These are phyloP conservation scores for Trichoderma brevicompactum DNA, from an alignment of 2,329 filamentous ascomycete genomes.

Conservation along the genomic window DNA sequence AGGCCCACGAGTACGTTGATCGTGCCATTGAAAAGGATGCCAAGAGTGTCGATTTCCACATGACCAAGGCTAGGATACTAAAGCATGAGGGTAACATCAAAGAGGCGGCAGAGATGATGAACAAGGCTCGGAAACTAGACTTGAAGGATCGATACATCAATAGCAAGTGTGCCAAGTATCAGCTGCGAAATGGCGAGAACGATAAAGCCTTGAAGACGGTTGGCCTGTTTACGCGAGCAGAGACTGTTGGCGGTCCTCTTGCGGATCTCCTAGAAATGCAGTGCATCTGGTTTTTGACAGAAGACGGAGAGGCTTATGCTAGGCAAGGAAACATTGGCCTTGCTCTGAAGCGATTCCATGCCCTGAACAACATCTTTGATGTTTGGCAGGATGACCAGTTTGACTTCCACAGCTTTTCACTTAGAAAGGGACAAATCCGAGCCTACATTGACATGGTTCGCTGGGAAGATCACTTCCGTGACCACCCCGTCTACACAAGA, in stretches of 20 bases:
- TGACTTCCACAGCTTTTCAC: conserved; percentile 96
- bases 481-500: conserved; percentile 90
- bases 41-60: conserved; percentile 85
- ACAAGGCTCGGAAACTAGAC: conserved; percentile 82
- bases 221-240: conserved; percentile 91
- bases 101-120: conserved; percentile 86
- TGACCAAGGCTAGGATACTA: conserved; percentile 93
- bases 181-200: conserved; percentile 88
- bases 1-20: conserved; percentile 81
- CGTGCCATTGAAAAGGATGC: conserved; percentile 79
- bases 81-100: conserved; percentile 83
- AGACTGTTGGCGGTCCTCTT: conserved; percentile 83
- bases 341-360: conserved; percentile 89
- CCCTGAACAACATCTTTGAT: conserved; percentile 91
- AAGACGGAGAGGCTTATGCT: conserved; percentile 88
- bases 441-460: conserved; percentile 95
- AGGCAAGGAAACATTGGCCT: conserved; percentile 81
- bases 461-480: conserved; percentile 90
- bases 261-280: conserved; percentile 97
- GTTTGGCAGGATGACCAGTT: conserved; percentile 99
- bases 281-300: conserved; percentile 94
- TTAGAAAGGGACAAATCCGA: conserved; percentile 94
- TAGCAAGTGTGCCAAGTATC: conserved; percentile 96
- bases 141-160: conserved; percentile 96
- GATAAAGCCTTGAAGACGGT: conserved; percentile 85